Percentiles rank a stretch among this genome's conserved stretches.
phyloP scores from a whole-genome alignment of 1,284 basidiomycete genomes.

The Cryptococcus maquisensis region DNA sequence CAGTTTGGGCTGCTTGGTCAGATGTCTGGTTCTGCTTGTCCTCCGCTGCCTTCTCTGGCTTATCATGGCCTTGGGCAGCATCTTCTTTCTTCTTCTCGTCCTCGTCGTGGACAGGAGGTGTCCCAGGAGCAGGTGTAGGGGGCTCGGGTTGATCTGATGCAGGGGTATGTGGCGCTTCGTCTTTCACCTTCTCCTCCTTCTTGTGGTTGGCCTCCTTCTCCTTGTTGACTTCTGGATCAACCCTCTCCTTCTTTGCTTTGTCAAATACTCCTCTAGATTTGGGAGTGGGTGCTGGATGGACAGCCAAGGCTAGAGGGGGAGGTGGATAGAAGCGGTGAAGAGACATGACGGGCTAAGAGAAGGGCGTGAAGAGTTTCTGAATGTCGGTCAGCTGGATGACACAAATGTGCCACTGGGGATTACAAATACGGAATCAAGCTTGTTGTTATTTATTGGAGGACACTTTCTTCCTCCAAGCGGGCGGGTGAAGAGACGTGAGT shows the following conservation, averaged over 20 bases:
- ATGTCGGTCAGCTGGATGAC: too few relatives aligned
- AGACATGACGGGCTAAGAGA: slow-evolving; percentile 23
- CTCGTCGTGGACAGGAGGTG: not conserved
- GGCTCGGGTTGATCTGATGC: slow-evolving; percentile 23
- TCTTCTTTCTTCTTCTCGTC: not conserved
- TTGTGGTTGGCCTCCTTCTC: slow-evolving; percentile 8
- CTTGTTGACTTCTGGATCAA: slow-evolving; percentile 4
- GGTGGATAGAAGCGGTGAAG: slow-evolving; percentile 28
- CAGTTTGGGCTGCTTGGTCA: not conserved
- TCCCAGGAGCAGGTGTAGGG: slow-evolving; percentile 14
- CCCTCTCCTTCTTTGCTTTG: slow-evolving; percentile 4
- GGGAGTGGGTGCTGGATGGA: slow-evolving; percentile 29
- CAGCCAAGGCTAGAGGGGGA: slow-evolving; percentile 29
- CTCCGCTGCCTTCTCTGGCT: not conserved
- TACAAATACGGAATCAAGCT: too few relatives aligned
- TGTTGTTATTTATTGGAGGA: too few relatives aligned
- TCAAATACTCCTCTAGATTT: slow-evolving; percentile 9
- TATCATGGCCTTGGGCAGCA: not conserved
- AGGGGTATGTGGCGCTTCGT: slow-evolving; percentile 13
- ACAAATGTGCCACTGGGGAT: too few relatives aligned
- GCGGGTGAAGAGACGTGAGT: not conserved
- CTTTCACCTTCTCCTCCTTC: slow-evolving; percentile 3
- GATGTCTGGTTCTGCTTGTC: not conserved
- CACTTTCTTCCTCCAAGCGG: too few relatives aligned
- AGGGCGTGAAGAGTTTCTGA: too few relatives aligned